Percentiles rank a stretch among this genome's conserved stretches.
Conservation (phyloP, 768 basidiomycete species). For the Suillus ampliporus region DNA sequence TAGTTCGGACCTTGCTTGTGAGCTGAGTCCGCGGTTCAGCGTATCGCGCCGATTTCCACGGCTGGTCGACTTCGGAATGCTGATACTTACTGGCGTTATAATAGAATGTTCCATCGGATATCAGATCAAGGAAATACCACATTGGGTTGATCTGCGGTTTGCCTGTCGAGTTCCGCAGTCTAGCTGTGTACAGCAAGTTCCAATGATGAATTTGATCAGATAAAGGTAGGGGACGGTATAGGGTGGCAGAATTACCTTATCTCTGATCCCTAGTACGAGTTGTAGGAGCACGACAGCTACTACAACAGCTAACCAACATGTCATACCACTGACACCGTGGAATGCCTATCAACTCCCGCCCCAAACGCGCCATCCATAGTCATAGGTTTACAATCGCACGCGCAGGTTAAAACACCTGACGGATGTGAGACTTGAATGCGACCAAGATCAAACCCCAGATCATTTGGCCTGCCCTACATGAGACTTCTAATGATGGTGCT, state of each 20-base stretch:
- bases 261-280: neutral
- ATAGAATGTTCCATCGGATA: neutral
- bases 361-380: neutral
- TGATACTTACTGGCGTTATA: neutral
- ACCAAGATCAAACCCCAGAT: conserved; percentile 2
- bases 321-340: neutral
- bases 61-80: conserved; percentile 4
- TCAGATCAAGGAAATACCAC: neutral
- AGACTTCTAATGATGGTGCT: neutral
- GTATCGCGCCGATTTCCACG: conserved; percentile 1
- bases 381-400: neutral
- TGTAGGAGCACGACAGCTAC: neutral
- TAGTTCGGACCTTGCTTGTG: neutral
- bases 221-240: neutral
- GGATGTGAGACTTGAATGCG: neutral
- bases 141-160: neutral
- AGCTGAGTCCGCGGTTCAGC: conserved; percentile 1
- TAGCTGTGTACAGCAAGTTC: neutral
- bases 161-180: neutral
- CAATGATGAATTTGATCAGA: neutral
- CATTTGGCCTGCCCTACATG: neutral
- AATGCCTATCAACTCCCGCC: neutral
- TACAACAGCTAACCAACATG: conserved; percentile 2
- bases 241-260: neutral
- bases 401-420: neutral